Conservation (phyloP, 805 yeast genomes). For the Monosporozyma servazzii region DNA sequence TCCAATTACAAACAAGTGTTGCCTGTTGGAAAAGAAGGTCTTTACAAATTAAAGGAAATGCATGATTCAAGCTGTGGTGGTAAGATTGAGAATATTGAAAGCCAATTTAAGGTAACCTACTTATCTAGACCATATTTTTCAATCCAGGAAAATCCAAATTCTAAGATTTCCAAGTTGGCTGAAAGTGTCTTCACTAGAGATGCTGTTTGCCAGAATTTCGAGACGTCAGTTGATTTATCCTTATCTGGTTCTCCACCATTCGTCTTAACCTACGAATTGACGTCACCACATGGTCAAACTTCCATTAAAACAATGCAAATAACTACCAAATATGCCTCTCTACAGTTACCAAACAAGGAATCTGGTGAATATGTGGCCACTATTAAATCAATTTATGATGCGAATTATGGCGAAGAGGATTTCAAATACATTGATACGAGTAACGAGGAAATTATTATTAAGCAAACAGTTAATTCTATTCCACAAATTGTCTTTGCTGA, state of each 20-base stretch:
- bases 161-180: slow-evolving; percentile 16
- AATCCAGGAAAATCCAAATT: slow-evolving; percentile 26
- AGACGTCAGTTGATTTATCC: slow-evolving; percentile 40
- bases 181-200: slow-evolving; percentile 27
- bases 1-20: slow-evolving; percentile 30
- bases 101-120: slow-evolving; percentile 34
- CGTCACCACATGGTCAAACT: slow-evolving; percentile 45
- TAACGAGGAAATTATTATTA: slow-evolving; percentile 29
- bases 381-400: slow-evolving; percentile 57
- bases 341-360: slow-evolving; percentile 35
- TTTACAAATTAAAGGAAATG: slow-evolving; percentile 37
- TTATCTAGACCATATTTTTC: slow-evolving; percentile 41
- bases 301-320: slow-evolving; percentile 37
- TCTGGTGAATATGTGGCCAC: slow-evolving; percentile 56
- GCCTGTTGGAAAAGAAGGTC: slow-evolving; percentile 37
- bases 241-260: slow-evolving; percentile 59
- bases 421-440: slow-evolving; percentile 16
- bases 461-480: slow-evolving; percentile 47
- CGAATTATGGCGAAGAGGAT: slow-evolving; percentile 40
- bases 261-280: slow-evolving; percentile 54
- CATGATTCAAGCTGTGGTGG: slow-evolving; percentile 48
- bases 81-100: slow-evolving; percentile 27
- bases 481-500: slow-evolving; percentile 50
- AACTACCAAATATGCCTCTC: slow-evolving; percentile 42
- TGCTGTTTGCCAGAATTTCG: slow-evolving; percentile 41